phyloP scores from a whole-genome alignment of 306 rosid genomes.

The Morella rubra region DNA sequence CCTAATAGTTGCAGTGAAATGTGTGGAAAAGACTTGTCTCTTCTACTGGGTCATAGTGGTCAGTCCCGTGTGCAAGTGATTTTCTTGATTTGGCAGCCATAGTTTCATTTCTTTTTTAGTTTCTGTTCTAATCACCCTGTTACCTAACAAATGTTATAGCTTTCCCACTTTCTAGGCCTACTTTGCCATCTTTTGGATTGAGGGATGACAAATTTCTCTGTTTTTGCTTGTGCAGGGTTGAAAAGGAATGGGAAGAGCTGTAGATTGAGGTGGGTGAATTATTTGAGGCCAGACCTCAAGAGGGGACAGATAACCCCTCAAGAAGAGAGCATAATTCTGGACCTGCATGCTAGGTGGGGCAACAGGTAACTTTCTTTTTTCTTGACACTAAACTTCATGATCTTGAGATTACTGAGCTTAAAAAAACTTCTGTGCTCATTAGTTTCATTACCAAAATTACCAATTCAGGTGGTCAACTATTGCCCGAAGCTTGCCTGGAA shows the following conservation, averaged over 20 bases:
- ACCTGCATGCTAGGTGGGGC: slow-evolving; percentile 92
- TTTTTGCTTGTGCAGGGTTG: slow-evolving; percentile 52
- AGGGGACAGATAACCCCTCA: slow-evolving; percentile 94
- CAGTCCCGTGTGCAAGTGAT: not conserved
- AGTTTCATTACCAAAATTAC: not conserved
- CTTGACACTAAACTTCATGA: not conserved
- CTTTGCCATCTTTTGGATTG: not conserved
- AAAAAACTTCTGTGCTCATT: not conserved
- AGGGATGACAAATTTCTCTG: slow-evolving; percentile 5
- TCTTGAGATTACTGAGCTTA: slow-evolving; percentile 8
- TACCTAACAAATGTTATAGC: not conserved
- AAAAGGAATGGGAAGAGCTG: slow-evolving; percentile 97
- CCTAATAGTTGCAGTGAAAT: slow-evolving; percentile 2
- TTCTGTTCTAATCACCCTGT: not conserved
- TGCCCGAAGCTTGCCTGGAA: slow-evolving; percentile 90
- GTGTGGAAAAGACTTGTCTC: slow-evolving; percentile 2
- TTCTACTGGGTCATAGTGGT: slow-evolving; percentile 3
- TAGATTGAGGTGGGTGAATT: slow-evolving; percentile 96
- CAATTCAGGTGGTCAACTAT: slow-evolving; percentile 86
- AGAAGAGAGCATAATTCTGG: slow-evolving; percentile 80
- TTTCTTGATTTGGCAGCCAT: not conserved
- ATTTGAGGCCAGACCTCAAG: slow-evolving; percentile 90
- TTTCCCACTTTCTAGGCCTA: slow-evolving; percentile 1
- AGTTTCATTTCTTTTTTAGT: not conserved
- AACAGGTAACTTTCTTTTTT: slow-evolving; percentile 60